Evolutionary conservation across 768 basidiomycete species (phyloP).

Genomic region (Boletellus ananas): DNA sequence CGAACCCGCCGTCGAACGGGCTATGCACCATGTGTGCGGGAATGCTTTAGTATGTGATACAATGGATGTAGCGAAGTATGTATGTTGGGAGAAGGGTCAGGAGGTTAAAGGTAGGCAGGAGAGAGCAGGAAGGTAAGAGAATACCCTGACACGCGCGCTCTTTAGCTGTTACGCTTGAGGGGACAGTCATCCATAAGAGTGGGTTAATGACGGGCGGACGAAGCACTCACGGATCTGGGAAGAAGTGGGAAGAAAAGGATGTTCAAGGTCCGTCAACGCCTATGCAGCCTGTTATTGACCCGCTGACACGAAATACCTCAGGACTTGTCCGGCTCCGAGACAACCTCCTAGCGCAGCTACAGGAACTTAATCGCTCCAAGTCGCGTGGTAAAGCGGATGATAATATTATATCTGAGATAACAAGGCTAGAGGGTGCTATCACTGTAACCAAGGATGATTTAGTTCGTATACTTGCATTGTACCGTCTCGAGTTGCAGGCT

Average conservation of each 20-base stretch:
- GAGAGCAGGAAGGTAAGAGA: slow-evolving; percentile 35
- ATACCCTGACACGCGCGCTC: not conserved
- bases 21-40: slow-evolving; percentile 96
- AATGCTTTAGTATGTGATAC: slow-evolving; percentile 94
- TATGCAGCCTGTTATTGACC: slow-evolving; percentile 24
- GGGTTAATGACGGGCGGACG: slow-evolving; percentile 95
- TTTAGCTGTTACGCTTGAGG: slow-evolving; percentile 91
- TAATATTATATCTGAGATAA: slow-evolving; percentile 68
- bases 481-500: not conserved
- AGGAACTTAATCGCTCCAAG: slow-evolving; percentile 80
- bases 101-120: slow-evolving; percentile 88
- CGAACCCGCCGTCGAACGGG: slow-evolving; percentile 82
- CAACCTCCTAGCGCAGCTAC: slow-evolving; percentile 65
- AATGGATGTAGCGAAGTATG: slow-evolving; percentile 86
- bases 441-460: slow-evolving; percentile 79
- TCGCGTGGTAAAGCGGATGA: slow-evolving; percentile 86
- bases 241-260: slow-evolving; percentile 95
- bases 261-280: slow-evolving; percentile 59
- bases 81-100: slow-evolving; percentile 92
- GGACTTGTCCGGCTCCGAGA: slow-evolving; percentile 64
- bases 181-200: slow-evolving; percentile 95
- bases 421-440: slow-evolving; percentile 73
- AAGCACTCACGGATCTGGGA: slow-evolving; percentile 67
- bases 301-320: slow-evolving; percentile 3
- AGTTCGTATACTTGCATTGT: slow-evolving; percentile 39